Percentiles rank a stretch among this genome's conserved stretches.
phyloP scores from a whole-genome alignment of 2,329 filamentous ascomycete genomes.

The Orbilia ellipsospora region DNA sequence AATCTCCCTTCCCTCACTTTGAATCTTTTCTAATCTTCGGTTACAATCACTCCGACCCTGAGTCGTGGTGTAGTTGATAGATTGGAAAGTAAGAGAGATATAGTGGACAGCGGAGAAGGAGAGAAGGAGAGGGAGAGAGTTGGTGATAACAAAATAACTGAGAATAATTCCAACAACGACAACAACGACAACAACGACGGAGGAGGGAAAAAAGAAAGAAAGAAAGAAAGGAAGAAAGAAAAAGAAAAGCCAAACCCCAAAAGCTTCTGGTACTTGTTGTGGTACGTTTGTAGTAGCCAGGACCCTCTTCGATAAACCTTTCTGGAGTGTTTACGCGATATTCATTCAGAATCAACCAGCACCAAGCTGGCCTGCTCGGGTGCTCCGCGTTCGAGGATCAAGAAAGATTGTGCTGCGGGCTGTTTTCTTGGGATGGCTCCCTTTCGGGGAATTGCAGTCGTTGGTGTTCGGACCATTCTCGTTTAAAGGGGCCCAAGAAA shows the following conservation, averaged over 20 bases:
- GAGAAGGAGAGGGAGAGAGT: neutral
- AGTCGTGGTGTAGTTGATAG: no score
- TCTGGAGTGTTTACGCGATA: slow-evolving; percentile 29
- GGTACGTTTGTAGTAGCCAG: no score
- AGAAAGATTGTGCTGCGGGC: slow-evolving; percentile 6
- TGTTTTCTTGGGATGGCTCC: slow-evolving; percentile 25
- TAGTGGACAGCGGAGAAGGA: neutral
- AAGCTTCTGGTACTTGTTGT: no score
- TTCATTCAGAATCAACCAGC: slow-evolving; percentile 14
- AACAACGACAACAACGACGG: neutral
- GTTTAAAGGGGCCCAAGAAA: slow-evolving; percentile 47
- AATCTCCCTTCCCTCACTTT: no score
- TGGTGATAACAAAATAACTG: neutral
- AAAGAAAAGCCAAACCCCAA: neutral
- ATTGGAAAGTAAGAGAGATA: no score
- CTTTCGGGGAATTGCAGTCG: slow-evolving; percentile 49
- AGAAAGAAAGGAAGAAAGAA: no score
- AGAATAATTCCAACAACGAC: neutral
- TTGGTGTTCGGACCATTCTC: slow-evolving; percentile 24
- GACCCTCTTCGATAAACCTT: slow-evolving; percentile 2
- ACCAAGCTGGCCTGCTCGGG: slow-evolving; percentile 10
- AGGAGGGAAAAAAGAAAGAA: neutral
- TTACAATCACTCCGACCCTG: no score
- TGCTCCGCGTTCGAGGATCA: slow-evolving; percentile 10
- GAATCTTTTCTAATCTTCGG: no score